A percentile compares a stretch with the other conserved stretches of the same genome.
Evolutionary conservation across 495 filamentous ascomycete genomes (phyloP).

Genomic region (Jackrogersella multiformis): DNA sequence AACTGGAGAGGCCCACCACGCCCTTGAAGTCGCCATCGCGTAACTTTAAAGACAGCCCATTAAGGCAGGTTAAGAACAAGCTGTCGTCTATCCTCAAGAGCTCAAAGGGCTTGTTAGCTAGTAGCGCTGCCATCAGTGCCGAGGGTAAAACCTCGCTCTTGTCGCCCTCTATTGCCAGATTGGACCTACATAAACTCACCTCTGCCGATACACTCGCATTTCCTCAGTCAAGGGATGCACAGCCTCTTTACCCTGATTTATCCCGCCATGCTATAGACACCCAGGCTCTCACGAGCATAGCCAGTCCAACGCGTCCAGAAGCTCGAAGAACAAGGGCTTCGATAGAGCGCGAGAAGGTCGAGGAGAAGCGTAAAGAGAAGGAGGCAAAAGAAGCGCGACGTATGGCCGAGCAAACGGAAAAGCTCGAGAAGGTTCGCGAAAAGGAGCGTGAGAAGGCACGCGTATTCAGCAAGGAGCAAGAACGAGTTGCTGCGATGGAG

Average conservation of each 20-base stretch:
- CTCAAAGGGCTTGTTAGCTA: conserved; percentile 83
- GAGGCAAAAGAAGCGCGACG: conserved; percentile 62
- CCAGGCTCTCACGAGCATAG: conserved; percentile 42
- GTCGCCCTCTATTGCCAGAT: conserved; percentile 53
- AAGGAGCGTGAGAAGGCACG: conserved; percentile 71
- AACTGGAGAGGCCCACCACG: conserved; percentile 65
- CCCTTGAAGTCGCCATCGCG: conserved; percentile 75
- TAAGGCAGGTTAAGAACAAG: conserved; percentile 89
- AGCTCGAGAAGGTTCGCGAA: conserved; percentile 63
- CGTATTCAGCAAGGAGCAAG: conserved; percentile 69
- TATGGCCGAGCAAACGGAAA: conserved; percentile 63
- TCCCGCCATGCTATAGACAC: conserved; percentile 48
- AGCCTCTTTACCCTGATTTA: conserved; percentile 56
- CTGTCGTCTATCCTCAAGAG: conserved; percentile 87
- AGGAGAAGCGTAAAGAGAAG: conserved; percentile 71
- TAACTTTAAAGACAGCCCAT: conserved; percentile 74
- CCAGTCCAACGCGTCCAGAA: conserved; percentile 56
- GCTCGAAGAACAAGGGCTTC: conserved; percentile 75
- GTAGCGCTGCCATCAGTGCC: conserved; percentile 78
- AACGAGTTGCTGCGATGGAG: conserved; percentile 61
- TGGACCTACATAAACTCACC: conserved; percentile 46
- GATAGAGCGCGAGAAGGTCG: conserved; percentile 70
- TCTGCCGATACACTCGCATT: conserved; percentile 53
- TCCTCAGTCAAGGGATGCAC: conserved; percentile 45
- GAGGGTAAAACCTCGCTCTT: conserved; percentile 70